Percentiles rank a stretch among this genome's conserved stretches.
Evolutionary conservation across 257 asterid genomes (phyloP).

Genomic region (Vinca minor): DNA sequence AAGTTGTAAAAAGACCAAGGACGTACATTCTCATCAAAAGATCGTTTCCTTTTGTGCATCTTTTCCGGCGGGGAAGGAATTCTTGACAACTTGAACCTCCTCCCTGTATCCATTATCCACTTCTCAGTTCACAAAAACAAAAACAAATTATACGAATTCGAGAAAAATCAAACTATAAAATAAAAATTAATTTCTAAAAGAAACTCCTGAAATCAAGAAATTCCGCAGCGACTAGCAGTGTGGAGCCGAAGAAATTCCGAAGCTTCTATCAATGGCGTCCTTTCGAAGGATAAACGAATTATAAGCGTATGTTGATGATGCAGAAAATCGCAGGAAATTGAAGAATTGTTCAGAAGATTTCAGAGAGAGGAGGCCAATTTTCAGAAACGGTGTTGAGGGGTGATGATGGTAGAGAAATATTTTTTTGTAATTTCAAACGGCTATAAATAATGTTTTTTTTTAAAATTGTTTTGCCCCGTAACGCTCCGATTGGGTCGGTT

Average conservation of each 20-base stretch:
- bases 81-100: slow-evolving; percentile 3
- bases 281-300: background rate
- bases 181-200: background rate
- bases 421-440: background rate
- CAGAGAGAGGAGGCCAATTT: background rate
- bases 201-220: background rate
- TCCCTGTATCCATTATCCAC: slow-evolving; percentile 3
- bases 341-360: background rate
- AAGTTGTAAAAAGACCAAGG: background rate
- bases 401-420: background rate
- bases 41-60: background rate
- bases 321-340: background rate
- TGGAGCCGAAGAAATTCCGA: background rate
- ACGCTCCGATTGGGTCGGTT: background rate
- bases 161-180: background rate
- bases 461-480: background rate
- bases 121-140: background rate
- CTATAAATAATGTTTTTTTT: background rate
- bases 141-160: background rate
- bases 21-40: slow-evolving; percentile 9
- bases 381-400: background rate
- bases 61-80: background rate
- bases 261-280: background rate
- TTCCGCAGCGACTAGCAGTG: background rate
- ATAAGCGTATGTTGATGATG: background rate